Evolutionary conservation across 306 rosid species (phyloP), one percentile per base, ranked within the genome.

Genomic region (Vicia sativa): DNA sequence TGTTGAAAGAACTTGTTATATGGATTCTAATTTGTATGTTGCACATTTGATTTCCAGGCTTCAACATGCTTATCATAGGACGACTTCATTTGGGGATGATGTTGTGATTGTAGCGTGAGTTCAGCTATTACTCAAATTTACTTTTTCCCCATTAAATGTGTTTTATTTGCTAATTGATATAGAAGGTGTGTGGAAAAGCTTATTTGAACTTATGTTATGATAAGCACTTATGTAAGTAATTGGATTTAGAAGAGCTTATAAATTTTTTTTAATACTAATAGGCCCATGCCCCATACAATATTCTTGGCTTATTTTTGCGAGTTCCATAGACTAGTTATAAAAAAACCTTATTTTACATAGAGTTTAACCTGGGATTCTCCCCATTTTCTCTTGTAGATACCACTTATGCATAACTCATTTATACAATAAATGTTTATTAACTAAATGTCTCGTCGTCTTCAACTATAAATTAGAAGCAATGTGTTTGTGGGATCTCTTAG

Each of bases 101-200:
- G 95, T 89, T 11, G 98, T 92, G 59, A 81, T 89, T 34, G 96
- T 92, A 15, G 98, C 96, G 96, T 92, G 78, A 86, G 96, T 87
- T 76, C 7, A 56, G 26, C 74, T 43, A 14, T 61, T 56, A 16
- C 39, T 57, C 13, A 50, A 15, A 23, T 62, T 42, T 45, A 44
- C n/a, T n/a, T 11, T 29, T 39, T 41, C 21, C 61, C 43, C 4
- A 18, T 29, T 56, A 12, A 16, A 70, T 12, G 42, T 35, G 31
- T 21, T 57, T 69, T 43, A 7, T 39, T 57, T 72, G 39, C n/a
- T 44, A 14, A 34, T 19, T 62, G 52, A 21, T 62, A 42, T 62
- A 41, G 11, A 11, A 4, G 26, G 11, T 0, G 10, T 18, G 25
- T 19, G 9, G 10, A 16, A 4, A 39, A 38, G 15, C 16, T 18